Base-by-base conservation (phyloP, 1,284 basidiomycete species). In the Polyporus tsugae region DNA sequence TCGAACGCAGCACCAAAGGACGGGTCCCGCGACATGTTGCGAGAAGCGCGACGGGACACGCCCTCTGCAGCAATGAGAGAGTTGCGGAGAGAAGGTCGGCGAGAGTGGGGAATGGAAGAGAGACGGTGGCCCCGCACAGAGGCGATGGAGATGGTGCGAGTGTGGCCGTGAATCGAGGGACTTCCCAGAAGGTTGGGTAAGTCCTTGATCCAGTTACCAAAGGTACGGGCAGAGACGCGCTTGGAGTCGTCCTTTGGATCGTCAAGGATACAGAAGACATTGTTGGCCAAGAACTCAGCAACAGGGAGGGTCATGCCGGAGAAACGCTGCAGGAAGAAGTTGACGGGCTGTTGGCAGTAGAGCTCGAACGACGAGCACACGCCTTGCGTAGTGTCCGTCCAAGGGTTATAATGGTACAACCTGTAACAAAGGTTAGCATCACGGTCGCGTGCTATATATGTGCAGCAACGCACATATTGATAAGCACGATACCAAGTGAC, bases 401-500 rank as follows among this genome's bases (percentile, higher is more conserved):
- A 99, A 22, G 97, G 97, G 81, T 98, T 99, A 80, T 91, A 95
- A 81, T 99, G 97, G 84, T 98, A 99, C 79, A 99, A 86, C 92
- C 93, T 94, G 55, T 29, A 35, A 62, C 36, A 52, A 39, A 42
- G 42, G 6, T 60, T 25, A 60, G 38, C 60, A 61, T 65, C 69
- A 66, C 25, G 42, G 38, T 60, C 68, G 59, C 66, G 4, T 39
- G 25, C 7, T 64, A 62, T 67, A 70, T 63, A 63, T 63, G 70
- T 25, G 46, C 22, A 11, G 22, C 71, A 62, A 85, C 89, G 44
- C 75, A 93, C 92, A 99, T 95, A 81, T 99, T 99, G 86, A 99
- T 95, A 74, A 99, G 89, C 69, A 99, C 97, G 78, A 99, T 97
- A 68, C 97, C 98, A 72, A 99, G 88, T 36, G 97, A 99, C 97